These are phyloP conservation scores for Favolaschia claudopus DNA, from an alignment of 768 basidiomycete genomes.

Conservation along the genomic window DNA sequence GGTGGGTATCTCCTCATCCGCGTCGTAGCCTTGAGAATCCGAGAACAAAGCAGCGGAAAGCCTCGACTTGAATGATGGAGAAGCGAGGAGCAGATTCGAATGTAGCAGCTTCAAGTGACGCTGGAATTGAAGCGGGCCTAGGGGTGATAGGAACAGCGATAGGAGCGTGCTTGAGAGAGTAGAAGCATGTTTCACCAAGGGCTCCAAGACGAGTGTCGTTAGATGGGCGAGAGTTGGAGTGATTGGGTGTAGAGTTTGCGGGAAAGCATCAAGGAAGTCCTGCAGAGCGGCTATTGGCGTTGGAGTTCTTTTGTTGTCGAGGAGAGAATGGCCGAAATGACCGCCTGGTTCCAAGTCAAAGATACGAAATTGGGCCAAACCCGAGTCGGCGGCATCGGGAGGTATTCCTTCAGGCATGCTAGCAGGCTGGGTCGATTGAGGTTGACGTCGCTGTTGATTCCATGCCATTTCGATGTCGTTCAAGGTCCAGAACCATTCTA, in stretches of 20 bases:
- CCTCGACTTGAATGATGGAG: constrained; percentile 75
- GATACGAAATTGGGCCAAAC: constrained; percentile 54
- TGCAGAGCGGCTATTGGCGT: constrained; percentile 43
- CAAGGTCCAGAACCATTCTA: constrained; percentile 73
- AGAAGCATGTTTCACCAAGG: constrained; percentile 67
- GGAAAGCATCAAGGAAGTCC: constrained; percentile 65
- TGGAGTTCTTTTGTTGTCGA: constrained; percentile 32
- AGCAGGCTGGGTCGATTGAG: not conserved
- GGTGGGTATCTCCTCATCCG: constrained; percentile 32
- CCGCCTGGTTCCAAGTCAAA: constrained; percentile 76
- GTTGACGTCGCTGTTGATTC: constrained; percentile 32
- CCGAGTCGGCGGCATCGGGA: constrained; percentile 37
- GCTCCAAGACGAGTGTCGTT: constrained; percentile 66
- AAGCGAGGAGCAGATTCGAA: constrained; percentile 78
- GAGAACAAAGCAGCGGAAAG: constrained; percentile 80
- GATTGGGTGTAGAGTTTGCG: constrained; percentile 62
- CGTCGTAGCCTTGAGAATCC: constrained; percentile 63
- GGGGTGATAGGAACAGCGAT: constrained; percentile 66
- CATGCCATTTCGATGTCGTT: constrained; percentile 60
- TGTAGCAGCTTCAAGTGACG: constrained; percentile 74
- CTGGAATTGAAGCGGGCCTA: constrained; percentile 71
- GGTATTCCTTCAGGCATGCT: constrained; percentile 5
- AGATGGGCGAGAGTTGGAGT: constrained; percentile 72
- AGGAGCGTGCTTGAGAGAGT: constrained; percentile 74
- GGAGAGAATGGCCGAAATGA: constrained; percentile 34